Conservation (phyloP, 805 yeast genomes). For the Grigorovia transvaalensis region DNA sequence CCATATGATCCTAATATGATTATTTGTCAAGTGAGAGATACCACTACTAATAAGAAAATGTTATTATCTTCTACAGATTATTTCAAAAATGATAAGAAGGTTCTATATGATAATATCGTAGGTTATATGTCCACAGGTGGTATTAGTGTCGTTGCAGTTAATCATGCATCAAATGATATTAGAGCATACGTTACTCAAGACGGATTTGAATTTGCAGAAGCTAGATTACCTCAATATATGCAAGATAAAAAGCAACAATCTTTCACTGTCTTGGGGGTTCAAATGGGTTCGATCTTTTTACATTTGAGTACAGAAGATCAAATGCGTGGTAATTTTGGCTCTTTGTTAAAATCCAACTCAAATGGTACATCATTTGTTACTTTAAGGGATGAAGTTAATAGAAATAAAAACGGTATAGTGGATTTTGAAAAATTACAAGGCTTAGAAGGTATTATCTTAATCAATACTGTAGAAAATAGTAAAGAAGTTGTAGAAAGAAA, state of each 20-base stretch:
- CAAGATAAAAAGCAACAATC: conserved; percentile 52
- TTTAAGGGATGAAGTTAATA: conserved; percentile 59
- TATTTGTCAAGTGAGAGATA: conserved; percentile 46
- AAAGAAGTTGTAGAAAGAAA: conserved; percentile 33
- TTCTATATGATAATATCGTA: conserved; percentile 45
- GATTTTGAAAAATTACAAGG: conserved; percentile 81
- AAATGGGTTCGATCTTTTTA: conserved; percentile 61
- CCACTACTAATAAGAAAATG: conserved; percentile 21
- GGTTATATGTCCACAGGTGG: conserved; percentile 68
- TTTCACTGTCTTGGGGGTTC: conserved; percentile 70
- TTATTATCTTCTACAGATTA: conserved; percentile 46
- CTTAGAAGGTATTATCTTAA: conserved; percentile 73
- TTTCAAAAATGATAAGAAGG: conserved; percentile 33
- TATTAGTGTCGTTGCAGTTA: conserved; percentile 62
- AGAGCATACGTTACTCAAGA: conserved; percentile 69
- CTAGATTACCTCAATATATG: conserved; percentile 60
- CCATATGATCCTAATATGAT: conserved; percentile 42
- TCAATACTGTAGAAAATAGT: conserved; percentile 57
- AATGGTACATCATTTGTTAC: conserved; percentile 81
- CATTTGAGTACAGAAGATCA: conserved; percentile 63
- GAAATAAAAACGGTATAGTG: conserved; percentile 64
- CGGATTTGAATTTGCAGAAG: conserved; percentile 67
- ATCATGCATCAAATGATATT: conserved; percentile 41
- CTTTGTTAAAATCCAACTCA: conserved; percentile 76
- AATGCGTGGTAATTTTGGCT: conserved; percentile 53